phyloP scores from a whole-genome alignment of 768 basidiomycete species.

The Termitomyces sp. region DNA sequence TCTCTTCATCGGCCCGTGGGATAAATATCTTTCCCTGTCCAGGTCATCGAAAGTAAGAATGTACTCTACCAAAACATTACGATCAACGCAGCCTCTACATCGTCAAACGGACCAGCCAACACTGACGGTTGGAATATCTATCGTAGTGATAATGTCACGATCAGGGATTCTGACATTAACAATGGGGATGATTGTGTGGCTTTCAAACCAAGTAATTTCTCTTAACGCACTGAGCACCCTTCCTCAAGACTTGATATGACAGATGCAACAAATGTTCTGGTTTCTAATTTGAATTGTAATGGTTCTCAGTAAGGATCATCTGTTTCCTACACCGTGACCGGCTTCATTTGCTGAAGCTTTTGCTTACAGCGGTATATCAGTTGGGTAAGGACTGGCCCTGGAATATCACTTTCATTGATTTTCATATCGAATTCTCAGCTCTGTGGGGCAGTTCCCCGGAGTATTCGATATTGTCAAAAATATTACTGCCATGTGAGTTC shows the following conservation, averaged over 20 bases:
- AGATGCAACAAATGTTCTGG: conserved; percentile 51
- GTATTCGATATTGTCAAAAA: conserved; percentile 58
- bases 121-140: conserved; percentile 66
- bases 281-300: conserved; percentile 52
- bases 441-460: conserved; percentile 49
- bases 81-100: conserved; percentile 40
- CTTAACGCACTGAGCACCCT: not conserved
- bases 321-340: not conserved
- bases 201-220: conserved; percentile 42
- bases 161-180: conserved; percentile 43
- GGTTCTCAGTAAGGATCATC: conserved; percentile 44
- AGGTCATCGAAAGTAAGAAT: conserved; percentile 45
- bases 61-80: conserved; percentile 41
- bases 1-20: not conserved
- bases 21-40: not conserved
- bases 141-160: conserved; percentile 43
- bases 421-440: conserved; percentile 27
- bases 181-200: conserved; percentile 59
- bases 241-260: not conserved
- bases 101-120: conserved; percentile 35
- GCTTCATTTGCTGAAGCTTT: not conserved
- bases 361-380: conserved; percentile 44
- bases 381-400: conserved; percentile 24
- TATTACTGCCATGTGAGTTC: conserved; percentile 40
- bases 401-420: not conserved